phyloP scores from a whole-genome alignment of 2,329 filamentous ascomycete species.

The Alternaria longipes region DNA sequence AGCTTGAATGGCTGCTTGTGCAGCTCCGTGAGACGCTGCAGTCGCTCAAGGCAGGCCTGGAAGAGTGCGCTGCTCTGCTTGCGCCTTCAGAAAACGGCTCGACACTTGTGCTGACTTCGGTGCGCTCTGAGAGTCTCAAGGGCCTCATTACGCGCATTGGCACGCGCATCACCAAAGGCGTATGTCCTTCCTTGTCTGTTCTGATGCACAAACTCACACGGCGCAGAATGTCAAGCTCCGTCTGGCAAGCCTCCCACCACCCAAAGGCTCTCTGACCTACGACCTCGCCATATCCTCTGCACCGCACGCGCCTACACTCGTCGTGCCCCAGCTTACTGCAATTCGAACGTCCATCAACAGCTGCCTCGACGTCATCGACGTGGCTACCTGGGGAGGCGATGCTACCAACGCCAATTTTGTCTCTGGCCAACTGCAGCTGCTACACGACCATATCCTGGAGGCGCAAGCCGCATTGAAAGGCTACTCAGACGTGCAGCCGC shows the following conservation, averaged over 20 bases:
- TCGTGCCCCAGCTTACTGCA: conserved; percentile 74
- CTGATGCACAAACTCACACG: neutral
- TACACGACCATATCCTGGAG: conserved; percentile 69
- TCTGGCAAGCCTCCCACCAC: conserved; percentile 71
- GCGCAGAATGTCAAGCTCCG: conserved; percentile 77
- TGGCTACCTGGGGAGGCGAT: conserved; percentile 77
- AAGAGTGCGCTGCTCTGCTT: conserved; percentile 88
- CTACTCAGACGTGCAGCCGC: conserved; percentile 58
- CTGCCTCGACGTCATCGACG: conserved; percentile 81
- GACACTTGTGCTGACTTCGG: conserved; percentile 88
- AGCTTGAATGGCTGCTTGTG: conserved; percentile 71
- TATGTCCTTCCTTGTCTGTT: conserved; percentile 56
- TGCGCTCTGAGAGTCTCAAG: conserved; percentile 88
- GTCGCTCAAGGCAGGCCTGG: conserved; percentile 74
- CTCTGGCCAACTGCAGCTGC: conserved; percentile 65
- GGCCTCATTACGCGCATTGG: conserved; percentile 91
- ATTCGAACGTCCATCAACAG: conserved; percentile 82
- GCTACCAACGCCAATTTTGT: conserved; percentile 66
- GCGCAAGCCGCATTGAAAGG: conserved; percentile 69
- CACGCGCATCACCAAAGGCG: conserved; percentile 89
- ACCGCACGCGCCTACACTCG: conserved; percentile 65
- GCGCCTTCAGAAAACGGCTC: conserved; percentile 85
- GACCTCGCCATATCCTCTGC: conserved; percentile 62
- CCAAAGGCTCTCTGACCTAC: conserved; percentile 61
- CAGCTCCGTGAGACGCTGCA: conserved; percentile 69